A percentile compares a stretch with the other conserved stretches of the same genome.
These are phyloP conservation scores for Rhynchospora pubera DNA, from an alignment of 176 grass and related monocot species.

Conservation along the genomic window DNA sequence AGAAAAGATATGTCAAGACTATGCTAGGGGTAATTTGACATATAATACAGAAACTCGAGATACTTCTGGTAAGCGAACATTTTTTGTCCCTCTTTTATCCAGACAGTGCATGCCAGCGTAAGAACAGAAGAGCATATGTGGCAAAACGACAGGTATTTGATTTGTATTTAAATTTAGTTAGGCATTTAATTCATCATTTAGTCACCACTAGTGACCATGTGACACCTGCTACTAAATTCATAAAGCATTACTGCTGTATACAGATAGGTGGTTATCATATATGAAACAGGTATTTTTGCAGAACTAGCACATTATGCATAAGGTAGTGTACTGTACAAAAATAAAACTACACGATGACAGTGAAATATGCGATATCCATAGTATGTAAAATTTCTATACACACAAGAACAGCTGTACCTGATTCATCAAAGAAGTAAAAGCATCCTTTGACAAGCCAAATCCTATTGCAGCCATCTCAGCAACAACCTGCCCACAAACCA, in stretches of 20 bases:
- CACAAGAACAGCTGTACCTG: constrained; percentile 38
- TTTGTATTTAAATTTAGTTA: too few species aligned
- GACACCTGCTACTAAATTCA: neutral
- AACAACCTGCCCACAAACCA: constrained; percentile 45
- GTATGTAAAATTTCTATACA: neutral
- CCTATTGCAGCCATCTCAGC: constrained; percentile 95
- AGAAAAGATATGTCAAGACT: neutral
- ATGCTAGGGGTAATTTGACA: neutral
- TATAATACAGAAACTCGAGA: neutral
- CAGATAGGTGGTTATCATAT: neutral
- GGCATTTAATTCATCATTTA: neutral
- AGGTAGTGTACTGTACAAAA: neutral
- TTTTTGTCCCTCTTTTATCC: neutral
- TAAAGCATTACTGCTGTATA: neutral
- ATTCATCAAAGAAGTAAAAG: constrained; percentile 98
- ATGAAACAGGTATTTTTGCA: neutral
- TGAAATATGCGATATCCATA: neutral
- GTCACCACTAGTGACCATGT: neutral
- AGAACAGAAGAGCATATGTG: too few species aligned
- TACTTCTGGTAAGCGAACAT: neutral
- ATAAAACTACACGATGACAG: neutral
- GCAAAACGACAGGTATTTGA: too few species aligned
- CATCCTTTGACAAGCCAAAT: constrained; percentile 72
- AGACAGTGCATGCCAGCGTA: neutral
- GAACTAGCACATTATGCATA: neutral